Conservation (phyloP, 192 early-diverging fungal genomes). For the Mortierella hygrophila region DNA sequence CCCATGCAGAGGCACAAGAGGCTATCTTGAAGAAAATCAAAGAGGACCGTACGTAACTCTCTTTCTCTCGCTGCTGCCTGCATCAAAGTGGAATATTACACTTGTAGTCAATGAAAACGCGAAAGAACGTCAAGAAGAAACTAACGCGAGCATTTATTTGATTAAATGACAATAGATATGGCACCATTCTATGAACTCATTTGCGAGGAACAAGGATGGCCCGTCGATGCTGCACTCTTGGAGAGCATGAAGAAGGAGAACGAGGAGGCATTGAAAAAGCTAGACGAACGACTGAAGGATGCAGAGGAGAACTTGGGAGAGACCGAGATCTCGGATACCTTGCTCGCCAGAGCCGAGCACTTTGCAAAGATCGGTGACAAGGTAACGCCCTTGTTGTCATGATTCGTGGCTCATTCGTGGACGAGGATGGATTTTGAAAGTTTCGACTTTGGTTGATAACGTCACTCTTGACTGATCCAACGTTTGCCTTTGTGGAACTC, state of each 20-base stretch:
- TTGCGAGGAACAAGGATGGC: slow-evolving; percentile 71
- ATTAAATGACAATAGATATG: slow-evolving; percentile 76
- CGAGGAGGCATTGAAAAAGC: slow-evolving; percentile 77
- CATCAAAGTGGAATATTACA: background rate
- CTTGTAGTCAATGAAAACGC: background rate
- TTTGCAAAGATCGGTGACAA: slow-evolving; percentile 95
- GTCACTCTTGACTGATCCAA: background rate
- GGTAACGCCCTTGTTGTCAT: slow-evolving; percentile 55
- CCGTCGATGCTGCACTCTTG: slow-evolving; percentile 67
- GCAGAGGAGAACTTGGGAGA: slow-evolving; percentile 96
- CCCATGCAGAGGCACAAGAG: slow-evolving; percentile 75
- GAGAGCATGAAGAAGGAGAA: slow-evolving; percentile 75
- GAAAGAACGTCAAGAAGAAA: background rate
- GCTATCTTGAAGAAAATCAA: slow-evolving; percentile 82
- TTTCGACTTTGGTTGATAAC: background rate
- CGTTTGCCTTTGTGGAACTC: background rate
- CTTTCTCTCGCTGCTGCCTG: background rate
- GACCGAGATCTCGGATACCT: slow-evolving; percentile 87
- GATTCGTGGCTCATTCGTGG: background rate
- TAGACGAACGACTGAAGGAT: slow-evolving; percentile 89
- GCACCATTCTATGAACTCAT: slow-evolving; percentile 82
- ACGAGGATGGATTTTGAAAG: background rate
- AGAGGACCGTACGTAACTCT: slow-evolving; percentile 79
- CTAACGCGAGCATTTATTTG: background rate
- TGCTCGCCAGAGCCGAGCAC: slow-evolving; percentile 92